Evolutionary conservation across 225 moss, liverwort and hornwort species (phyloP).

Genomic region (Sphagnum contortum): DNA sequence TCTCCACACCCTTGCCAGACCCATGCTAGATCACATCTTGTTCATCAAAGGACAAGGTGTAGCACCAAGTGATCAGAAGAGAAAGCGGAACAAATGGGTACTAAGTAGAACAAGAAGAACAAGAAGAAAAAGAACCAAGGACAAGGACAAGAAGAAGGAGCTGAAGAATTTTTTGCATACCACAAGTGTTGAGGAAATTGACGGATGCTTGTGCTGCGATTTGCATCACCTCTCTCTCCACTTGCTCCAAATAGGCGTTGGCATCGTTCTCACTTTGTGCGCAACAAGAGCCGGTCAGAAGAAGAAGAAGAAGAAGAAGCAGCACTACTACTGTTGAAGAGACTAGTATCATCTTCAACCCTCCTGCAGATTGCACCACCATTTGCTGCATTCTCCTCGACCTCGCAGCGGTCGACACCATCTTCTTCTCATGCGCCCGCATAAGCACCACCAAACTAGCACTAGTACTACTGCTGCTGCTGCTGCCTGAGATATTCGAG

Average conservation of each 20-base stretch:
- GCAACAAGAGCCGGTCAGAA: constrained; percentile 4
- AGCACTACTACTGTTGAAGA: no score
- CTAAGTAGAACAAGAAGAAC: neutral
- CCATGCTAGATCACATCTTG: neutral
- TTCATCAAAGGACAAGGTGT: neutral
- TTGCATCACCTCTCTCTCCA: constrained; percentile 28
- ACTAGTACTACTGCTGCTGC: no score
- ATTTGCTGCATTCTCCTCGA: no score
- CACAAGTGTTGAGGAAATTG: constrained; percentile 30
- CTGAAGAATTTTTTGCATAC: neutral
- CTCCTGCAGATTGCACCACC: no score
- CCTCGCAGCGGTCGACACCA: no score
- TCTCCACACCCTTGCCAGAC: neutral
- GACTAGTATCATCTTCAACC: no score
- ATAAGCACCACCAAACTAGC: no score
- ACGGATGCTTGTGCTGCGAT: constrained; percentile 20
- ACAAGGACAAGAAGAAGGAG: neutral
- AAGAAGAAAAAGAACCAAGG: neutral
- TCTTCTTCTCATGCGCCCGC: no score
- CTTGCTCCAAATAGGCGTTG: constrained; percentile 18
- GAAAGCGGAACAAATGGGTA: neutral
- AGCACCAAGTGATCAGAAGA: neutral
- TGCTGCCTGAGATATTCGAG: no score
- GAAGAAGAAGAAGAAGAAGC: no score
- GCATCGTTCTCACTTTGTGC: constrained; percentile 27